These are phyloP conservation scores for Stereocaulon alpinum DNA, from an alignment of 495 filamentous ascomycete species.

Conservation along the genomic window DNA sequence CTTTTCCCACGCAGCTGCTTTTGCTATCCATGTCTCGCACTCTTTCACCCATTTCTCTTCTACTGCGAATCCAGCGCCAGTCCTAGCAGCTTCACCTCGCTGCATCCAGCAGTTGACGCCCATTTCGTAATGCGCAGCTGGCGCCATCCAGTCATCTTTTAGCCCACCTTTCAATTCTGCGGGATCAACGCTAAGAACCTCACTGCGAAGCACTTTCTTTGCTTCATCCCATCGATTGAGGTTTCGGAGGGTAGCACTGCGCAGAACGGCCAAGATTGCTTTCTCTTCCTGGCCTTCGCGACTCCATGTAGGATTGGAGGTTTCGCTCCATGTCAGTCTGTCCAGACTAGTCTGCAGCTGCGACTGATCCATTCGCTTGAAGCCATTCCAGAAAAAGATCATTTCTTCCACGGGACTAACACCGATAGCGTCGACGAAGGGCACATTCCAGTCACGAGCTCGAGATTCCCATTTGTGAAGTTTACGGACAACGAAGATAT, in stretches of 20 bases:
- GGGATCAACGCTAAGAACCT: constrained; percentile 56
- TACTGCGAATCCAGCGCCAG: constrained; percentile 26
- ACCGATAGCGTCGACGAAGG: constrained; percentile 72
- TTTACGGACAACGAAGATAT: constrained; percentile 77
- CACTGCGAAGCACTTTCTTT: constrained; percentile 46
- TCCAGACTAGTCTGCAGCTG: constrained; percentile 55
- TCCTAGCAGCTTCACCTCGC: constrained; percentile 18
- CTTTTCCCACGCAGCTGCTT: constrained; percentile 71
- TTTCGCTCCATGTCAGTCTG: constrained; percentile 56
- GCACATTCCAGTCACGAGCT: constrained; percentile 54
- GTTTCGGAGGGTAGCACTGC: constrained; percentile 56
- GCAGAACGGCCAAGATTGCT: constrained; percentile 54
- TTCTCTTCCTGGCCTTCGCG: constrained; percentile 63
- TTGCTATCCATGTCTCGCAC: constrained; percentile 64
- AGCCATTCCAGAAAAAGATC: constrained; percentile 88
- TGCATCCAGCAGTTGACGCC: constrained; percentile 73
- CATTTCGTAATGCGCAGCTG: constrained; percentile 82
- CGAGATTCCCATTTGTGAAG: constrained; percentile 82
- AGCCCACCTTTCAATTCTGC: constrained; percentile 57
- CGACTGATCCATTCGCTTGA: constrained; percentile 59
- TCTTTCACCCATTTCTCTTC: constrained; percentile 48
- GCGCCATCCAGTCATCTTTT: constrained; percentile 72
- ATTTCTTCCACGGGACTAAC: constrained; percentile 83
- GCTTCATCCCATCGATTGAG: constrained; percentile 52
- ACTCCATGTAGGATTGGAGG: constrained; percentile 42